Base-by-base conservation (phyloP, 139 green algal genomes). In the Prasinococcaceae sp. region DNA sequence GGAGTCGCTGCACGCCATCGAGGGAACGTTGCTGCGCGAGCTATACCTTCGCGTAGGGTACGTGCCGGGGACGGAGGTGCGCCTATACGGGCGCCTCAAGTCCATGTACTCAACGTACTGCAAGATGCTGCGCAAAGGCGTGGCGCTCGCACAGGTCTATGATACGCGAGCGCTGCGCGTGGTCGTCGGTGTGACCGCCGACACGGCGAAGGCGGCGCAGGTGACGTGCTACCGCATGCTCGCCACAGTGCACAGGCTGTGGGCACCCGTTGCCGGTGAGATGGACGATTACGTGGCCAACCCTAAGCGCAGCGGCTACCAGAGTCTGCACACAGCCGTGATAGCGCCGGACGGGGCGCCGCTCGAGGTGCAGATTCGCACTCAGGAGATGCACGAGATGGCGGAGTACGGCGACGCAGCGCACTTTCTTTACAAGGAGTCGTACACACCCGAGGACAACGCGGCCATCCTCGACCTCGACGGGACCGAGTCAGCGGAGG, bases 401-500 rank as follows among this genome's bases (percentile, higher is more conserved):
- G 82, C 85, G 0, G 88, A 96, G 68, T 92, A 88, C 33, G 88
- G 88, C 23, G 63, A 83, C 3, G 83, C 87, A 1, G 85, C 86
- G 16, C 88, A 96, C 63, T 96, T 86, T 86, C 69, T 83, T 35
- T 96, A 96, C 75, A 96, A 96, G 69, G 84, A 92, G 68, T 24
- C 10, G 10, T 24, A 53, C 46, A 43, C 43, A n/a, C n/a, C n/a
- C n/a, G n/a, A n/a, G 46, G 41, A 8, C 23, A 49, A 49, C 24
- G 8, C 24, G 6, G 53, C 42, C 27, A 22, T 17, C 10, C 42
- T 27, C 14, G 40, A 53, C 35, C 16, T 57, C 28, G 19, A 24
- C 12, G 48, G 45, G 48, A n/a, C n/a, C n/a, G n/a, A n/a, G n/a
- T n/a, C n/a, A n/a, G n/a, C n/a, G n/a, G n/a, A n/a, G n/a, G n/a